Evolutionary conservation across 371 early-diverging fungal species (phyloP).

Genomic region (Mucor saturninus): DNA sequence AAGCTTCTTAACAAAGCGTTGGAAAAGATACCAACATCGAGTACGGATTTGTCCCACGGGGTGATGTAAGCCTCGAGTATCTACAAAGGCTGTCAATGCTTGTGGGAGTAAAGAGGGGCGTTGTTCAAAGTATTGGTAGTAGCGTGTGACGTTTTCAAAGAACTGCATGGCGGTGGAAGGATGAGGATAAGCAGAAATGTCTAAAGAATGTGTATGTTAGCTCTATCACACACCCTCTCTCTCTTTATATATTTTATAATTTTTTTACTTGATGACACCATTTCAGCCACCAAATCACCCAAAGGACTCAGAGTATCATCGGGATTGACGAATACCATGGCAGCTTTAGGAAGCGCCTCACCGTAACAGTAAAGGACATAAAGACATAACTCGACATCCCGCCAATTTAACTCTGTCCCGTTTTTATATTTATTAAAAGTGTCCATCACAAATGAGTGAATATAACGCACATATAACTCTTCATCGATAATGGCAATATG

Average conservation of each 20-base stretch:
- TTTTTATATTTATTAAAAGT: conserved; percentile 58
- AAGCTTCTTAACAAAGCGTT: conserved; percentile 82
- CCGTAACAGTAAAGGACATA: conserved; percentile 79
- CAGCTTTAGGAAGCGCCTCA: conserved; percentile 69
- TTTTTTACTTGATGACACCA: conserved; percentile 59
- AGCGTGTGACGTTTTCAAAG: conserved; percentile 81
- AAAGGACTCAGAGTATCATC: conserved; percentile 64
- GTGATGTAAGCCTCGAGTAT: conserved; percentile 81
- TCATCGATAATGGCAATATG: conserved; percentile 72
- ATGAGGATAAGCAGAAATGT: conserved; percentile 81
- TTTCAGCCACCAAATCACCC: conserved; percentile 73
- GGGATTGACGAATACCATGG: conserved; percentile 59
- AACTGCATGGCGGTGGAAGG: conserved; percentile 75
- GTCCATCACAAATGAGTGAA: conserved; percentile 64
- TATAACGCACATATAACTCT: conserved; percentile 59
- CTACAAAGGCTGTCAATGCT: conserved; percentile 79
- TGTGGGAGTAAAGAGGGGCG: conserved; percentile 72
- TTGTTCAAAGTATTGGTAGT: conserved; percentile 76
- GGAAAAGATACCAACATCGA: conserved; percentile 90
- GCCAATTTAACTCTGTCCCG: conserved; percentile 69
- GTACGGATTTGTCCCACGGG: conserved; percentile 71
- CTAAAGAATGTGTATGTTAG: conserved; percentile 30
- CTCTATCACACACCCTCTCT: neutral
- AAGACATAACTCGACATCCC: conserved; percentile 82
- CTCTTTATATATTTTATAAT: neutral